Evolutionary conservation across 306 rosid genomes (phyloP).

Genomic region (Mimosa bimucronata): DNA sequence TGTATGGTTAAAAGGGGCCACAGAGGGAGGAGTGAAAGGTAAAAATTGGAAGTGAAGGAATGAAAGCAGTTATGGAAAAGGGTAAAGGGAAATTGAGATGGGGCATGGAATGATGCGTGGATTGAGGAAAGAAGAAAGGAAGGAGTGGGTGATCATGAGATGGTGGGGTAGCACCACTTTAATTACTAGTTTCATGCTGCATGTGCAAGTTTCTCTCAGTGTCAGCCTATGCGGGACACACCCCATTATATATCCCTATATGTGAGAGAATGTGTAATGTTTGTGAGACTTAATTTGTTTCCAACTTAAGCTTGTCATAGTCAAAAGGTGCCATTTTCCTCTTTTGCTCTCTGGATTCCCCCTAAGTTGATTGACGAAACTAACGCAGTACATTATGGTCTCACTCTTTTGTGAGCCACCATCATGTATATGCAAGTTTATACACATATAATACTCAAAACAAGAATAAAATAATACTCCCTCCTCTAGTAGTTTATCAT

Average conservation of each 20-base stretch:
- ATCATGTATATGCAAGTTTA: background rate
- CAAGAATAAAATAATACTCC: background rate
- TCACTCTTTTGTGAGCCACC: constrained; percentile 13
- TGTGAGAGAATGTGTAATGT: background rate
- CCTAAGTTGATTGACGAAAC: constrained; percentile 25
- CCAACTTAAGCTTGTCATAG: background rate
- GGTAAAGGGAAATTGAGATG: background rate
- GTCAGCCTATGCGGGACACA: constrained; percentile 38
- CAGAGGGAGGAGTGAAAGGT: background rate
- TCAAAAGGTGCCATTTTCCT: constrained; percentile 37
- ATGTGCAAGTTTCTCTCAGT: constrained; percentile 52
- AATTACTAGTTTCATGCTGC: constrained; percentile 46
- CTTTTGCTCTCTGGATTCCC: background rate
- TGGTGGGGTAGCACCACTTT: constrained; percentile 50
- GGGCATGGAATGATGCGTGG: constrained; percentile 55
- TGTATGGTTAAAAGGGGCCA: background rate
- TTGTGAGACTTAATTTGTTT: background rate
- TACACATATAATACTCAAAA: background rate
- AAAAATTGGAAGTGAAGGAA: background rate
- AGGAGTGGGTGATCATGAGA: constrained; percentile 2
- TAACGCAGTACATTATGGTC: constrained; percentile 12
- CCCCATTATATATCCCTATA: no score
- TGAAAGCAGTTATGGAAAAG: background rate
- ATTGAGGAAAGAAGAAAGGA: constrained; percentile 56
- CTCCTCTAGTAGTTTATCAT: no score